Base-by-base conservation (phyloP, 257 asterid species). In the Knoxia roxburghii region DNA sequence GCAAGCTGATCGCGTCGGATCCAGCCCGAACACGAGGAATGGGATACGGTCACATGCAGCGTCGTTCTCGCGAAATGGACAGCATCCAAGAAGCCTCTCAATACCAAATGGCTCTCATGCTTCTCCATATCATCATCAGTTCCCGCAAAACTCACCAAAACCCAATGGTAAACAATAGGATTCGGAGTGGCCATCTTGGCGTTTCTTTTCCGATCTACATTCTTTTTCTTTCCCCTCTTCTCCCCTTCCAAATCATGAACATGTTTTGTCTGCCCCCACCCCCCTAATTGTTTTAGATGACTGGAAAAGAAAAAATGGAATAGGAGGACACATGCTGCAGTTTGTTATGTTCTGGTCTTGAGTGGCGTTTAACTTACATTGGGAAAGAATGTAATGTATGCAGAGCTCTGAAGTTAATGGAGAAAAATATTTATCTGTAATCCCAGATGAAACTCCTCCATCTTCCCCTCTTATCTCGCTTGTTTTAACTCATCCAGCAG, bases 71-170 rank as follows among this genome's bases (percentile, higher is more conserved):
- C 84, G 86, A 74, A 89, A 84, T n/a, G 87, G 87, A 58, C 95
- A 72, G 60, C 90, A 81, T 51, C 84, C 72, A 1, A 82, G 96
- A 82, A 87, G 96, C 75, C 84, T 89, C 60, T 87, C 95, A 0
- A 82, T 84, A 52, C 85, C 92, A 29, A 86, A 83, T 41, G 91
- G 97, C 51, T 54, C 83, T 23, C 89, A 81, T 60, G 89, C 88
- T 73, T 87, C 98, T 21, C 96, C 98, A 0, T 88, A 64, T 72
- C 90, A 55, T 72, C 69, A 83, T 63, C 93, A 87, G 75, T 77
- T 76, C 9, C 87, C 82, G 7, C 85, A 75, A 8, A 82, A 84
- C 72, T 92, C 98, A 6, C 98, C 97, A 8, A 86, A 92, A 72
- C 88, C 95, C 59, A 82, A 78, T 41, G 82, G 85, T 61, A 89